Conservation (phyloP, 169 alveolate species). For the Eimeria zaria region DNA sequence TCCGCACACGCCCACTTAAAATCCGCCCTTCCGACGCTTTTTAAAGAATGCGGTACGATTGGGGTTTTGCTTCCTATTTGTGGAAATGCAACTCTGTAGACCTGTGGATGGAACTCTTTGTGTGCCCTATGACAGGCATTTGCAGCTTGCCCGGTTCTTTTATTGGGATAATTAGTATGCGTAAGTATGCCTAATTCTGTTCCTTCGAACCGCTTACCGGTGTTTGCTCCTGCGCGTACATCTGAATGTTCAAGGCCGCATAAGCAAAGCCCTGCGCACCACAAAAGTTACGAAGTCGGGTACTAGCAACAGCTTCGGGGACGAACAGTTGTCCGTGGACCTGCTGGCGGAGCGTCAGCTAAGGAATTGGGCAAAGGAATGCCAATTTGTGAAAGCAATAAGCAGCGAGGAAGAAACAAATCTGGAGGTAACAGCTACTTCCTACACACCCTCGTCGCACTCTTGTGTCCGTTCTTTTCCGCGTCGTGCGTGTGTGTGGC, state of each 20-base stretch:
- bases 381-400: conserved; percentile 59
- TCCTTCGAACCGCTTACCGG: neutral
- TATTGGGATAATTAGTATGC: neutral
- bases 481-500: neutral
- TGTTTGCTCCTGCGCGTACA: neutral
- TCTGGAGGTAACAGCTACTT: conserved; percentile 49
- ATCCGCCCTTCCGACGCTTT: conserved; percentile 36
- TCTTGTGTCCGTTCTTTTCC: neutral
- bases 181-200: neutral
- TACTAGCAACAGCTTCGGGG: conserved; percentile 82
- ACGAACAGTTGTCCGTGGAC: conserved; percentile 86
- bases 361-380: conserved; percentile 38
- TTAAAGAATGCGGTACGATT: conserved; percentile 34
- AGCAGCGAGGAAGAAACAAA: conserved; percentile 82
- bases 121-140: neutral
- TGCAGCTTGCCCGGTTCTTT: neutral
- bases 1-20: neutral
- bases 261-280: conserved; percentile 69
- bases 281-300: conserved; percentile 79
- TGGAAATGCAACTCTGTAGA: neutral
- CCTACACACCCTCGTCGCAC: neutral
- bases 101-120: neutral
- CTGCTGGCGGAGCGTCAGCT: conserved; percentile 81
- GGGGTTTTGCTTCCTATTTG: neutral
- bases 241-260: conserved; percentile 2